Percentiles rank a stretch among this genome's conserved stretches.
phyloP scores from a whole-genome alignment of 2,329 filamentous ascomycete species.

The Eutypella sp. region DNA sequence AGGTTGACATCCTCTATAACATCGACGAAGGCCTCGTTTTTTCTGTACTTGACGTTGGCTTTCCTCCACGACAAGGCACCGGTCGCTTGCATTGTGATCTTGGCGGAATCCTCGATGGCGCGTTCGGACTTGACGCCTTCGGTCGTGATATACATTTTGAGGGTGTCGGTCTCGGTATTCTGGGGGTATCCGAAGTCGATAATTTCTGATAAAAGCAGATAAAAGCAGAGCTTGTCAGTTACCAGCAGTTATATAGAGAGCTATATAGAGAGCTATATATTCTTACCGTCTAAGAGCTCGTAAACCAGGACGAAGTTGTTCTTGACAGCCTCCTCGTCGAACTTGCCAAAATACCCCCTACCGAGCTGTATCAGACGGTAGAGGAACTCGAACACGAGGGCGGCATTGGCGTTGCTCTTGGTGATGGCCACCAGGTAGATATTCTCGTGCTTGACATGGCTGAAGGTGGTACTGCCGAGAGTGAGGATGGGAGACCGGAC shows the following conservation, averaged over 20 bases:
- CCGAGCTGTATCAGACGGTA: constrained; percentile 88
- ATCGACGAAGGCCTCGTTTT: constrained; percentile 98
- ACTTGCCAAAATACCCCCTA: constrained; percentile 96
- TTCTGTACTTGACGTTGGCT: constrained; percentile 96
- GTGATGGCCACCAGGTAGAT: constrained; percentile 97
- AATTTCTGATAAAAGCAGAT: constrained; percentile 60
- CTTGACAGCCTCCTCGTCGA: constrained; percentile 99
- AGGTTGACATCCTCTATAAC: constrained; percentile 99
- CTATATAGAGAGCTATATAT: background rate
- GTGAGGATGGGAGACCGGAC: constrained; percentile 97
- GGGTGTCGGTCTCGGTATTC: constrained; percentile 95
- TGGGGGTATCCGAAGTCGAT: constrained; percentile 98
- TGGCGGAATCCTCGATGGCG: constrained; percentile 84
- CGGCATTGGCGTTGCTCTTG: constrained; percentile 98
- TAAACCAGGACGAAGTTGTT: constrained; percentile 99
- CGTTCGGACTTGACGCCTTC: constrained; percentile 94
- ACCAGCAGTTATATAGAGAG: no score
- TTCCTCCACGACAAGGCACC: constrained; percentile 95
- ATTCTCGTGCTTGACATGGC: constrained; percentile 99
- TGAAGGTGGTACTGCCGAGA: constrained; percentile 95
- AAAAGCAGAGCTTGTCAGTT: constrained; percentile 1
- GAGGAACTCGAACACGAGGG: constrained; percentile 95
- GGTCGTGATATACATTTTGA: constrained; percentile 99
- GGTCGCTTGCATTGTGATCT: constrained; percentile 99
- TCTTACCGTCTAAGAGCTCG: constrained; percentile 83